Conservation (phyloP, 768 basidiomycete species). For the Termitomyces sp. region DNA sequence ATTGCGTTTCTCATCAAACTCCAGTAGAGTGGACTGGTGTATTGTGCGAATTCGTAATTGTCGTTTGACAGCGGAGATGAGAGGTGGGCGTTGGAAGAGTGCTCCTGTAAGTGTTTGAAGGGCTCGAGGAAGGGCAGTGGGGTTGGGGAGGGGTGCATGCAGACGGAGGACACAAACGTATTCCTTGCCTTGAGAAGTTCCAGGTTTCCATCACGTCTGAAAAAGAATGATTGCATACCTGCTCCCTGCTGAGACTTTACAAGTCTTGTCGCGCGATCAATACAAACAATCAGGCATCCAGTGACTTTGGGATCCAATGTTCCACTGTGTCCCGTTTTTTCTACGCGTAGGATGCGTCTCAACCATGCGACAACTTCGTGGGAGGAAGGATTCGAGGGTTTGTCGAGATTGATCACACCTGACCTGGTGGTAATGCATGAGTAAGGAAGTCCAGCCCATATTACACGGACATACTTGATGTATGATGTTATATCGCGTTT, state of each 20-base stretch:
- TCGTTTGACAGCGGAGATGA: slow-evolving; percentile 98
- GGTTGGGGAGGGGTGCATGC: slow-evolving; percentile 77
- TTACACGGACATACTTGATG: slow-evolving; percentile 65
- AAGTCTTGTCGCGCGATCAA: slow-evolving; percentile 95
- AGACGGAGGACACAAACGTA: slow-evolving; percentile 96
- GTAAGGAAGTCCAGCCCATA: slow-evolving; percentile 2
- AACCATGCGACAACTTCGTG: slow-evolving; percentile 99
- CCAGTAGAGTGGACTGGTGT: slow-evolving; percentile 91
- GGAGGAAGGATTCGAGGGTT: slow-evolving; percentile 97
- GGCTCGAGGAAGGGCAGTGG: slow-evolving; percentile 85
- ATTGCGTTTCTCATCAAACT: slow-evolving; percentile 97
- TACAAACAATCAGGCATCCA: slow-evolving; percentile 97
- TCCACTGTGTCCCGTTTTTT: slow-evolving; percentile 98
- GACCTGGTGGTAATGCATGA: slow-evolving; percentile 51
- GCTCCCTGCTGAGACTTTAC: slow-evolving; percentile 99
- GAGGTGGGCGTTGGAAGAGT: slow-evolving; percentile 96
- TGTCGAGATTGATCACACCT: slow-evolving; percentile 98
- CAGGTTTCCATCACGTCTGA: not conserved
- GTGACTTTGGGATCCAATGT: slow-evolving; percentile 99
- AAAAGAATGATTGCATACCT: slow-evolving; percentile 45
- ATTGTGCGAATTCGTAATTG: slow-evolving; percentile 97
- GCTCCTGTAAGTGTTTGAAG: slow-evolving; percentile 97
- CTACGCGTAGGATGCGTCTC: slow-evolving; percentile 91
- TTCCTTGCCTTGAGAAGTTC: slow-evolving; percentile 76
- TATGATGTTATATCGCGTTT: slow-evolving; percentile 92